Base-by-base conservation (phyloP, 768 basidiomycete genomes). In the Amanita inopinata region DNA sequence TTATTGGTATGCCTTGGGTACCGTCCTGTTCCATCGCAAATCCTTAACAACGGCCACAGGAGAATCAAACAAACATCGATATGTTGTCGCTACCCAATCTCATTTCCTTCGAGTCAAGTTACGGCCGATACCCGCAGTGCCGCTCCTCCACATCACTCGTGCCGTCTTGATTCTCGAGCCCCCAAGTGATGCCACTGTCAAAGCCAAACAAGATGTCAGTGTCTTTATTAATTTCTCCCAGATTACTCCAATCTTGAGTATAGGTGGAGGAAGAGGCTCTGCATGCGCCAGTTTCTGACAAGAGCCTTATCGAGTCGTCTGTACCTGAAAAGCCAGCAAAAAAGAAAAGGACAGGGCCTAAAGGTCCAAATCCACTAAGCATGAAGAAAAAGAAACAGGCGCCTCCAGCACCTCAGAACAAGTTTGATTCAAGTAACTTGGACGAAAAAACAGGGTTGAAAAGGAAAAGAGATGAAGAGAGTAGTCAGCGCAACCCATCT, bases 161-260 rank as follows among this genome's bases (percentile, higher is more conserved):
- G 79, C 88, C 1, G 94, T 98, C 8, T 80, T 96, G 75, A 78
- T 99, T 14, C 71, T 98, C 18, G 92, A 94, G 59, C 89, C 90
- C 5, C 88, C 90, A 0, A 87, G 84, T 49, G 78, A 86, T 43
- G 69, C 69, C 2, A 98, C 92, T 1, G 55, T 90, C 8, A 56
- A 67, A 40, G 70, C 69, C 33, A 97, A 97, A 60, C 68, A 70
- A 39, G 53, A 59, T 53, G 86, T 78, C 51, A 20, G 61, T 44
- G 70, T 60, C 32, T 34, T 40, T 34, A 25, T 25, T 4, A 10
- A 19, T 32, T 24, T 18, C 2, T 32, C 28, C 12, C 32, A 32
- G 38, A 27, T 1, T 32, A 33, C 9, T 43, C 24, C 43, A 37
- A 19, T 9, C 22, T 31, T 34, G 25, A n/a, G n/a, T 43, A 1